phyloP scores from a whole-genome alignment of 345 rosid species.

The Bretschneidera sinensis region DNA sequence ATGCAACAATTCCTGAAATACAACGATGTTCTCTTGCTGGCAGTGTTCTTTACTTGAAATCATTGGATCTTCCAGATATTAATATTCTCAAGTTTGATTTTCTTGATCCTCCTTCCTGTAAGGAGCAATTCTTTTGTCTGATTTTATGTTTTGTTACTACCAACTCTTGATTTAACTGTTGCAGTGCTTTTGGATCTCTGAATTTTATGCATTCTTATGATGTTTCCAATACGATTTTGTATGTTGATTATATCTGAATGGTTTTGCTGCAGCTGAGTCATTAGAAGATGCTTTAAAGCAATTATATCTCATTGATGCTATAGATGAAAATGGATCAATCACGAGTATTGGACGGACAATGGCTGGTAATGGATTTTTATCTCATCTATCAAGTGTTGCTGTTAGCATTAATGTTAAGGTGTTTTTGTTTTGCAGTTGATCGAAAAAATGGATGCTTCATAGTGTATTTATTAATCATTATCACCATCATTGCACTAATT shows the following conservation, averaged over 20 bases:
- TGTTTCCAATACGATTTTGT: not conserved
- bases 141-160: not conserved
- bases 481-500: not conserved
- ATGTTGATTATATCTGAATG: not conserved
- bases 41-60: conserved; percentile 88
- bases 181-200: not conserved
- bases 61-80: conserved; percentile 88
- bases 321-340: conserved; percentile 78
- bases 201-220: no score
- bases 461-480: not conserved
- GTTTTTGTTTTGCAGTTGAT: not conserved
- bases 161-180: no score
- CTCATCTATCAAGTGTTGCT: conserved; percentile 3
- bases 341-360: conserved; percentile 76
- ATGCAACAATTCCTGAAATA: conserved; percentile 93
- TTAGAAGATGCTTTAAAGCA: conserved; percentile 90
- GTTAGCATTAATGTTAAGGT: not conserved
- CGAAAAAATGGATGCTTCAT: conserved; percentile 7
- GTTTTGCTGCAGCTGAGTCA: conserved; percentile 61
- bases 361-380: conserved; percentile 62
- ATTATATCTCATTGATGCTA: conserved; percentile 85
- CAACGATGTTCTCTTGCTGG: conserved; percentile 96
- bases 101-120: conserved; percentile 93
- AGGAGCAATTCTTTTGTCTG: conserved; percentile 22
- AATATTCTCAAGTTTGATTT: conserved; percentile 91